Evolutionary conservation across 192 early-diverging fungal genomes (phyloP), one percentile per base, ranked within the genome.

Genomic region (Allomyces arbusculus): DNA sequence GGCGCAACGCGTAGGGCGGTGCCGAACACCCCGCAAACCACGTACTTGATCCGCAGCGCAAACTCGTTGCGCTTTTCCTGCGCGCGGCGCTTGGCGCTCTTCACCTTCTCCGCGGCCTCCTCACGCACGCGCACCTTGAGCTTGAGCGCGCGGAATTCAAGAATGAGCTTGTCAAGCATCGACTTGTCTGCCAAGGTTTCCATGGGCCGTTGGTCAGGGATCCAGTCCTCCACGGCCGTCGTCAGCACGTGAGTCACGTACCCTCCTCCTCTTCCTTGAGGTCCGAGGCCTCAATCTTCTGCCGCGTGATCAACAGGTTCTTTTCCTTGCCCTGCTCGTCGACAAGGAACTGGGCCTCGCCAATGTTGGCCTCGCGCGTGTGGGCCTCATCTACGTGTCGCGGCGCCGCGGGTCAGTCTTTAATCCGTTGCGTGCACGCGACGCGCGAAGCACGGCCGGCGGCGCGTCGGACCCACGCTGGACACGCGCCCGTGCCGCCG

Each of bases 351-450:
- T 55, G 66, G 40, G 65, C 44, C 58, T 73, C 71, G 20, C 68
- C 71, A 63, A 73, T 63, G 61, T 73, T 73, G 62, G 68, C 68
- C 25, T 73, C 71, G 11, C 68, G 64, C 24, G 69, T 69, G 44
- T 73, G 71, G 20, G 68, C 68, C 61, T 73, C 71, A 45, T 73
- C 50, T 58, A n/a, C 1, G 7, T 7, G 33, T 40, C 33, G 33
- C 33, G 33, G 33, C 8, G 33, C 7, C 33, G 33, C 33, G 33
- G 5, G 33, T 40, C 33, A 40, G 33, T 40, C 33, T 40, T 40
- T 28, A 4, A 8, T 40, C 7, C 8, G 2, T 8, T 40, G 4
- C 26, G 26, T 28, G 26, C 26, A 28, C 26, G 26, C 33, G 33
- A 40, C 33, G 33, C 33, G 33, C 33, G 26, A 28, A 1, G 26